phyloP scores from a whole-genome alignment of 257 asterid genomes.

The Solanum neorickii region DNA sequence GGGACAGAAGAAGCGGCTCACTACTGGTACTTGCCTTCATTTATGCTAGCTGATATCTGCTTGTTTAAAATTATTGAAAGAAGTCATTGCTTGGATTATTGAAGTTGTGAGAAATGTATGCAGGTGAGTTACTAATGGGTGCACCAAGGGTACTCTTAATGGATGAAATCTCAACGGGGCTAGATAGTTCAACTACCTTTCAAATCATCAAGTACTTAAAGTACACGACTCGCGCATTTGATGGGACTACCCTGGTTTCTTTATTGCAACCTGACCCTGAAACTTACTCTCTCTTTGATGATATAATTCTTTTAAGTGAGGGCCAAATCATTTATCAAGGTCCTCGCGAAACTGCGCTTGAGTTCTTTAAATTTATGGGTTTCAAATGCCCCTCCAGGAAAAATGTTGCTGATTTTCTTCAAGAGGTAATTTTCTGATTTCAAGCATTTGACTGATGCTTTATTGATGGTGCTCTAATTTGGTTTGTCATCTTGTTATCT shows the following conservation, averaged over 20 bases:
- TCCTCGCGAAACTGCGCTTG: slow-evolving; percentile 53
- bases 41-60: neutral
- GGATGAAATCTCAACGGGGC: slow-evolving; percentile 93
- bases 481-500: slow-evolving; percentile 8
- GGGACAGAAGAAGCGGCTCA: slow-evolving; percentile 86
- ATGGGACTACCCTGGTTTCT: slow-evolving; percentile 63
- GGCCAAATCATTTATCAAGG: slow-evolving; percentile 87
- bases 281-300: slow-evolving; percentile 81
- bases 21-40: slow-evolving; percentile 48
- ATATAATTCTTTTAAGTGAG: slow-evolving; percentile 67
- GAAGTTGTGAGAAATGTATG: neutral
- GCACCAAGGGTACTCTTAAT: slow-evolving; percentile 68
- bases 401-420: slow-evolving; percentile 82
- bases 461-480: neutral
- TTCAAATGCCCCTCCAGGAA: slow-evolving; percentile 75
- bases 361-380: slow-evolving; percentile 56
- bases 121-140: slow-evolving; percentile 95
- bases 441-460: neutral
- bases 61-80: neutral
- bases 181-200: slow-evolving; percentile 85
- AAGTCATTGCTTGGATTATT: neutral
- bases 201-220: slow-evolving; percentile 66
- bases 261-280: slow-evolving; percentile 92
- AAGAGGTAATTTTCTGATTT: slow-evolving; percentile 40
- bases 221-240: slow-evolving; percentile 54